These are phyloP conservation scores for Lachnellula occidentalis DNA, from an alignment of 2,329 filamentous ascomycete genomes.

Conservation along the genomic window DNA sequence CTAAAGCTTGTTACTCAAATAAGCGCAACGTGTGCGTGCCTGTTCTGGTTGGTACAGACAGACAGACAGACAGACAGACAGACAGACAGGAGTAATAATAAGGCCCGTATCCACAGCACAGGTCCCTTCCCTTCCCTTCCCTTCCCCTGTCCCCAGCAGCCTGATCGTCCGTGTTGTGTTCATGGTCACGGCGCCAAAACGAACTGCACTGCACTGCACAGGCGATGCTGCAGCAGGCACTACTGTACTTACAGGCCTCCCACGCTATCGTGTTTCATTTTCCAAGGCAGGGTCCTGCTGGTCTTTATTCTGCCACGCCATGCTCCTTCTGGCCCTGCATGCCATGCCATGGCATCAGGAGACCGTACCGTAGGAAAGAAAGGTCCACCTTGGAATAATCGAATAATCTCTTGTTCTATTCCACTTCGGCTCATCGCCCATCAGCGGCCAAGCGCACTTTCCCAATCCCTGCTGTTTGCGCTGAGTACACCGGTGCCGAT, in stretches of 20 bases:
- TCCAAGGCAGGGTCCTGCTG: neutral
- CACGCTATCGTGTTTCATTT: slow-evolving; percentile 32
- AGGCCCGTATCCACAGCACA: no score
- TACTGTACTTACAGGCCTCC: slow-evolving; percentile 22
- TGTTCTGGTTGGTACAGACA: no score
- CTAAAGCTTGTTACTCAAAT: no score
- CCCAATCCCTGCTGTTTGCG: slow-evolving; percentile 14
- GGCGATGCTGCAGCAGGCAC: slow-evolving; percentile 4
- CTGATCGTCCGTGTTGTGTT: slow-evolving; percentile 10
- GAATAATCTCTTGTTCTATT: neutral
- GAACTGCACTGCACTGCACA: neutral
- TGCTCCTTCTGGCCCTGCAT: neutral
- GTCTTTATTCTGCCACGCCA: neutral
- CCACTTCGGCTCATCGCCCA: neutral
- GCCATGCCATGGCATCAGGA: neutral
- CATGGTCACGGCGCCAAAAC: slow-evolving; percentile 16
- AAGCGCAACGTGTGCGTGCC: no score
- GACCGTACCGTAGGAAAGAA: neutral
- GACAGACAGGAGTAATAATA: no score
- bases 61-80: no score
- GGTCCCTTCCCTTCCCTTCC: no score
- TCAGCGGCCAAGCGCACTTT: slow-evolving; percentile 1
- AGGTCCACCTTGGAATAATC: neutral
- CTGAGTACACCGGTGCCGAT: slow-evolving; percentile 19
- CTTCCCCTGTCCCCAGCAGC: no score